Conservation (phyloP, 2,329 filamentous ascomycete genomes). For the Penicillium sp. region DNA sequence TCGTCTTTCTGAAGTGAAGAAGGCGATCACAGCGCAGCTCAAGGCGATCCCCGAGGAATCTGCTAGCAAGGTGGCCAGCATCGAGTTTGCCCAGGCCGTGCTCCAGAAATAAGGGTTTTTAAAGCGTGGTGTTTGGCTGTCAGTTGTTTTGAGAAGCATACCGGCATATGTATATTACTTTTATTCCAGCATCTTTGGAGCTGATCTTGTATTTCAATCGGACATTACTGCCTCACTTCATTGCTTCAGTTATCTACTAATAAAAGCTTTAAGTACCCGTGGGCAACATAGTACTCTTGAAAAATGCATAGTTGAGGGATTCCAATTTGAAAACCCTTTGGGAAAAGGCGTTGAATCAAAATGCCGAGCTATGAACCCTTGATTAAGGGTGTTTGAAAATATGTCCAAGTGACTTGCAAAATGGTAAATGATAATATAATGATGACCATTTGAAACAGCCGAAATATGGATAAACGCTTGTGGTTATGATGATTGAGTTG, state of each 20-base stretch:
- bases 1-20: constrained; percentile 46
- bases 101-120: not conserved
- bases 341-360: not conserved
- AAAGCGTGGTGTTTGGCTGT: not conserved
- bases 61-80: not conserved
- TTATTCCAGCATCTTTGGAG: constrained; percentile 18
- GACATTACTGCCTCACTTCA: not conserved
- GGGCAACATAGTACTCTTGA: not conserved
- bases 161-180: constrained; percentile 23
- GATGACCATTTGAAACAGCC: not conserved
- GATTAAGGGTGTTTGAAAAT: not conserved
- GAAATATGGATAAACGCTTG: constrained; percentile 1
- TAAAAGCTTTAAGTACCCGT: not conserved
- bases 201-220: constrained; percentile 21
- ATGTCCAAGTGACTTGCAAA: not conserved
- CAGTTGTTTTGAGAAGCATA: constrained; percentile 4
- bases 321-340: too few species aligned
- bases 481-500: not conserved
- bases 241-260: not conserved
- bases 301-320: too few species aligned
- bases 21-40: constrained; percentile 17
- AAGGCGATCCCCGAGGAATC: not conserved
- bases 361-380: not conserved
- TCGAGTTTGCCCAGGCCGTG: not conserved
- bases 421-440: not conserved